Evolutionary conservation across 2,329 filamentous ascomycete species (phyloP), one percentile per base, ranked within the genome.

Genomic region (Blumeria hordei): DNA sequence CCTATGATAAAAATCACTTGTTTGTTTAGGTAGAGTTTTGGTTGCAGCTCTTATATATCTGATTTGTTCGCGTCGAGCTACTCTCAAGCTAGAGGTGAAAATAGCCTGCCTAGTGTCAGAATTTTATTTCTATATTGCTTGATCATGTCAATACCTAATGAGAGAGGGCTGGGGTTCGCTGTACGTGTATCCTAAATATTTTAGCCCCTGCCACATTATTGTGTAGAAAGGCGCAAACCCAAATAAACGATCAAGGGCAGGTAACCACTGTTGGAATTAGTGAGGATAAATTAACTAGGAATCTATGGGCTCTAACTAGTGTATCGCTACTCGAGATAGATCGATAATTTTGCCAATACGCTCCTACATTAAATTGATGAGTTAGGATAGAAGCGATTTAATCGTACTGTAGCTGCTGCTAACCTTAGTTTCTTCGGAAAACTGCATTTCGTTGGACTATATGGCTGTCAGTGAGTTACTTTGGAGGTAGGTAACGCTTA

Each of bases 351-450:
- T 90, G 66, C 85, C 82, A 71, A 98, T 94, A 75, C 92, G 88
- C 82, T 98, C 92, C 90, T 95, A 64, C 61, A 54, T 32, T 53
- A 12, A 18, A 12, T n/a, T 6, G 4, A 28, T 28, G 21, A 4
- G 4, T 28, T 28, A 28, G 21, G 6, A 4, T 4, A 45, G n/a
- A 45, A 12, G 3, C 9, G 12, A 45, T 12, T 16, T 16, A 12
- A n/a, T 45, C n/a, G 4, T 4, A 3, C 12, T 45, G 41, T n/a
- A 11, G n/a, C 9, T 9, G 41, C 9, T n/a, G 37, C 21, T 47
- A 9, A 94, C 90, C 83, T 96, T 96, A 67, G 88, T 88, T 74
- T 98, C 92, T 72, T 98, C 92, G 54, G 92, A 96, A 62, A 96
- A 81, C 62, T 66, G 64, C 63, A 67, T 65, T 16, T 59, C 21